These are phyloP conservation scores for Vaccinium myrtillus DNA, from an alignment of 148 eudicot genomes.

Conservation along the genomic window DNA sequence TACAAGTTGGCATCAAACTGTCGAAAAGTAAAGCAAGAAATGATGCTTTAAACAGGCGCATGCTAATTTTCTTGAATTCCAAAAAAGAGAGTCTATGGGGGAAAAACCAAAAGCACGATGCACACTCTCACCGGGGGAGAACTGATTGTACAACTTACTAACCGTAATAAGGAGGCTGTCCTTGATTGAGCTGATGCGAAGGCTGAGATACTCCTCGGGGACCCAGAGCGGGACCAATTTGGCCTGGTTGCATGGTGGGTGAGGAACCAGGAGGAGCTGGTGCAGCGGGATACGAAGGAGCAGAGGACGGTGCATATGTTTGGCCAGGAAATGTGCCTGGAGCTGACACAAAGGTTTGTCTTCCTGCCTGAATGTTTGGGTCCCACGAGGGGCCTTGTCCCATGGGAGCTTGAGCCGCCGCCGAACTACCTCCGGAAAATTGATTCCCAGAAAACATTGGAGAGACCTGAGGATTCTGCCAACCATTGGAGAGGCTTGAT, in stretches of 20 bases:
- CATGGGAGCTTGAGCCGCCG: slow-evolving; percentile 23
- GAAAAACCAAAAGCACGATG: neutral
- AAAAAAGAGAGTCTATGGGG: neutral
- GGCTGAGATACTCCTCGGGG: slow-evolving; percentile 22
- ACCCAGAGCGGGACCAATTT: slow-evolving; percentile 17
- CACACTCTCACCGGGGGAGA: neutral
- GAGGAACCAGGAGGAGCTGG: slow-evolving; percentile 23
- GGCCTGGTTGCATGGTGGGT: slow-evolving; percentile 25
- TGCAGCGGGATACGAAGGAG: slow-evolving; percentile 31
- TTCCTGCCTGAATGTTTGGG: slow-evolving; percentile 32
- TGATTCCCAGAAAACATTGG: slow-evolving; percentile 32
- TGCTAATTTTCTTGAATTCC: neutral
- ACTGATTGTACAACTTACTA: slow-evolving; percentile 8
- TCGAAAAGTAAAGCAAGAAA: neutral
- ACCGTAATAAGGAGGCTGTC: slow-evolving; percentile 43
- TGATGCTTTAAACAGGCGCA: neutral
- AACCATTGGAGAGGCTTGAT: slow-evolving; percentile 26
- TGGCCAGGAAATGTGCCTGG: slow-evolving; percentile 50
- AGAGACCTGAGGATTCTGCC: slow-evolving; percentile 49
- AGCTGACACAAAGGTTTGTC: slow-evolving; percentile 38
- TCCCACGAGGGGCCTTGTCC: slow-evolving; percentile 42
- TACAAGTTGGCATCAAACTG: neutral
- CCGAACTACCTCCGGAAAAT: slow-evolving; percentile 16
- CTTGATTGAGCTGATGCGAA: slow-evolving; percentile 21
- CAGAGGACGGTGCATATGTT: slow-evolving; percentile 27